Conservation (phyloP, 1,284 basidiomycete species). For the Malassezia obtusa region DNA sequence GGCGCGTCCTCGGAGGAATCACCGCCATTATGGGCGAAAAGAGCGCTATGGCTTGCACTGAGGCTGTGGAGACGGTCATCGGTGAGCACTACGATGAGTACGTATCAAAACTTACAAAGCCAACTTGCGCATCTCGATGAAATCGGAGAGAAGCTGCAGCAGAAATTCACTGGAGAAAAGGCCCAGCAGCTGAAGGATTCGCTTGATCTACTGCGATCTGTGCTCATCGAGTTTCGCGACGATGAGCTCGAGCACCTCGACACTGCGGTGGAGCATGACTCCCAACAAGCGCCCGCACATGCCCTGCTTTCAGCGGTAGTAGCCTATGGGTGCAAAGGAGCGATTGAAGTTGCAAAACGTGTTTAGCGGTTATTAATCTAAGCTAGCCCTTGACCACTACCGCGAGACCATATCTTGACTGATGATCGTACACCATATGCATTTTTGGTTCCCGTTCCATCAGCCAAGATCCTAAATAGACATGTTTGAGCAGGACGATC, state of each 20-base stretch:
- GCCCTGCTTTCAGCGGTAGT: conserved; percentile 75
- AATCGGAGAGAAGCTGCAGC: conserved; percentile 19
- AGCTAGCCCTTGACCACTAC: conserved; percentile 5
- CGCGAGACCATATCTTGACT: conserved; percentile 13
- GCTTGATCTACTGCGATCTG: conserved; percentile 59
- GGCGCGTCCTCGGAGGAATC: conserved; percentile 70
- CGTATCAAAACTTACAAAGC: conserved; percentile 42
- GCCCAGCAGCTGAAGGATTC: conserved; percentile 5
- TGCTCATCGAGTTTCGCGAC: conserved; percentile 79
- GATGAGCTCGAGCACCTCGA: conserved; percentile 91
- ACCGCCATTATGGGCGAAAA: conserved; percentile 83
- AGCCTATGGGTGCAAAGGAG: conserved; percentile 74
- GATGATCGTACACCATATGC: conserved; percentile 9
- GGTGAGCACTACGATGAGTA: conserved; percentile 97
- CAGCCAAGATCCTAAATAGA: conserved; percentile 10
- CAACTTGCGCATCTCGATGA: conserved; percentile 30
- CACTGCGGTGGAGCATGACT: conserved; percentile 76
- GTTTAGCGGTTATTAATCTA: conserved; percentile 51
- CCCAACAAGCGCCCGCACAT: conserved; percentile 84
- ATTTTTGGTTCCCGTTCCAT: conserved; percentile 11
- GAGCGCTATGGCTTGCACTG: conserved; percentile 95
- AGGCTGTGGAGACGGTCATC: conserved; percentile 93
- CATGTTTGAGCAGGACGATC: conserved; percentile 4
- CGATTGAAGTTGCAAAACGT: conserved; percentile 77
- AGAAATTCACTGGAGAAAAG: background rate